Conservation (phyloP, 768 basidiomycete species). For the Baorangia bicolor region DNA sequence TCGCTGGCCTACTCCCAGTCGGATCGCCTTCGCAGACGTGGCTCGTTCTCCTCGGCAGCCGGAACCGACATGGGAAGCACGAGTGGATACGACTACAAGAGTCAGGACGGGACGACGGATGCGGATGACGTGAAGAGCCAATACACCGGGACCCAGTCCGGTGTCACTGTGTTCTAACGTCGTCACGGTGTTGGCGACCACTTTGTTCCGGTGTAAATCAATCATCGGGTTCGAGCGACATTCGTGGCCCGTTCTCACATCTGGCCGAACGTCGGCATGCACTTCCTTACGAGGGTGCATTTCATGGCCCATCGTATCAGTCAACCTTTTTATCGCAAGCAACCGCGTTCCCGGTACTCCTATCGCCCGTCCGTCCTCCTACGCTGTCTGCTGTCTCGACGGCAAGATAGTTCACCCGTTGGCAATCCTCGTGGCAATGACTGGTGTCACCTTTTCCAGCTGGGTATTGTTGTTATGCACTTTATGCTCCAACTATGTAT, state of each 20-base stretch:
- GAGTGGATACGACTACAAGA: slow-evolving; percentile 82
- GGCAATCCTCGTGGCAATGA: slow-evolving; percentile 2
- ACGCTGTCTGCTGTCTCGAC: background rate
- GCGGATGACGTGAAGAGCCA: slow-evolving; percentile 88
- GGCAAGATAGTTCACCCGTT: slow-evolving; percentile 4
- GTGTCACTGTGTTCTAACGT: slow-evolving; percentile 78
- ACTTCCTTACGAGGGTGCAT: slow-evolving; percentile 7
- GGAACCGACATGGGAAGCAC: slow-evolving; percentile 78
- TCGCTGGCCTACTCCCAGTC: slow-evolving; percentile 87
- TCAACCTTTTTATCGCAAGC: slow-evolving; percentile 17
- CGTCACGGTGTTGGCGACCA: slow-evolving; percentile 1
- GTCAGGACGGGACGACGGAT: slow-evolving; percentile 79
- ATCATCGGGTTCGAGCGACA: slow-evolving; percentile 17
- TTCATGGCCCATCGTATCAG: slow-evolving; percentile 4
- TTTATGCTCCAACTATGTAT: slow-evolving; percentile 23
- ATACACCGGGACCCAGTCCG: slow-evolving; percentile 81
- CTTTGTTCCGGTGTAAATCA: slow-evolving; percentile 7
- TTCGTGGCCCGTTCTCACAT: background rate
- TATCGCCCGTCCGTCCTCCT: background rate
- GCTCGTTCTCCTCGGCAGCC: slow-evolving; percentile 74
- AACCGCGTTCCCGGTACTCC: slow-evolving; percentile 6
- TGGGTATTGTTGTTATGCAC: slow-evolving; percentile 18
- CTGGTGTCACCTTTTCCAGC: background rate
- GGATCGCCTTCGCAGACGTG: slow-evolving; percentile 76
- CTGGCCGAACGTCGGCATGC: slow-evolving; percentile 11